Evolutionary conservation across 2,329 filamentous ascomycete genomes (phyloP), one percentile per base, ranked within the genome.

Genomic region (Fusarium tricinctum): DNA sequence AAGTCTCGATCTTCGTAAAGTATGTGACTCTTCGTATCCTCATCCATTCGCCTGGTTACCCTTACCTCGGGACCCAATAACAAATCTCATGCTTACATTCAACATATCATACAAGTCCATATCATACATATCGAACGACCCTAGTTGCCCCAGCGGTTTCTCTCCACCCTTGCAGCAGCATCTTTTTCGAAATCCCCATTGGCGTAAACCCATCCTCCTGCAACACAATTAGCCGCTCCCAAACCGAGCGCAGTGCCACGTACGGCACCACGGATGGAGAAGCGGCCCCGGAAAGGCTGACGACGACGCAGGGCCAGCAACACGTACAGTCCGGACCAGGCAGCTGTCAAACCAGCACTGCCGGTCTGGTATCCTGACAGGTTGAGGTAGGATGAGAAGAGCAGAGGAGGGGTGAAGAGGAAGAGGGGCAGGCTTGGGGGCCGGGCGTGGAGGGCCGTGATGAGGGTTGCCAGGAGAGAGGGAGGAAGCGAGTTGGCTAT

Each of bases 381-480:
- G 75, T 87, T 88, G 72, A 88, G 82, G 78, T 89, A 89, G 74
- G 82, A 84, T 54, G 83, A 80, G 77, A 88, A 87, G 57, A 87
- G 77, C 32, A 88, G 82, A 26, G 85, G 80, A 23, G 84, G 84
- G n/a, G 80, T 77, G 73, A 84, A 82, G 68, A 84, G 78, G 73
- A 86, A 81, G 72, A 88, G 81, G 35, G 86, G 84, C 5, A 86
- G 77, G 14, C 79, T 84, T 48, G 86, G 75, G 33, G 87, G 87
- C 4, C 85, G 84, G 44, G 80, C 81, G 80, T 89, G 87, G 17
- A 88, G 83, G 35, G 86, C 81, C 13, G 84, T 82, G 60, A 88
- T 80, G 40, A 89, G 81, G 45, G 86, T 87, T 40, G 85, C 86
- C 22, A 89, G 81, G 44, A 84, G 82, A 58, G 85, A 84, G 14